Evolutionary conservation across 2,329 filamentous ascomycete species (phyloP), one percentile per base, ranked within the genome.

Genomic region (Talaromyces piceae): DNA sequence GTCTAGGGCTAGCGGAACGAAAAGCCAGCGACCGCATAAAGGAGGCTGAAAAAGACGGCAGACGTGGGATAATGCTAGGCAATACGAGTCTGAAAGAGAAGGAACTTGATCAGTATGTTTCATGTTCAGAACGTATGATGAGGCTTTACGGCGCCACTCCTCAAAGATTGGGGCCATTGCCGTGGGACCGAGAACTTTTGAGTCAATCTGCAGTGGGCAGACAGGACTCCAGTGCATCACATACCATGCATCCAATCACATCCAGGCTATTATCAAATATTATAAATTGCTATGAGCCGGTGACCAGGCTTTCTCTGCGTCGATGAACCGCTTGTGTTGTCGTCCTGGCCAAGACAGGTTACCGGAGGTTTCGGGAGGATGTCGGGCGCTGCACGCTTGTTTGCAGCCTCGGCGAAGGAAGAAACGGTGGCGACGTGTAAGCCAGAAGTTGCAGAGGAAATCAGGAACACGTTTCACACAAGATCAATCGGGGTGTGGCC

Each of bases 1-100:
- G 51, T 53, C 47, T 53, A 53, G 51, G 51, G 51, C 41, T 53
- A 49, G 28, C 39, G 39, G 11, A n/a, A 22, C 41, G 41, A 41
- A 41, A 41, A 30, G 47, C 39, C 41, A 41, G 43, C 25, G 41
- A 41, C 43, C 22, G 46, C 46, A 39, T 31, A 41, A 43, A 37
- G 45, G 27, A 45, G 18, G 26, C 16, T 30, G 47, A 49, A 18
- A 41, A 49, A 28, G 7, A 33, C 41, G 27, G 41, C 8, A 16
- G 31, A 27, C 20, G 6, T 18, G 31, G 22, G 7, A 7, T 13
- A 20, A 30, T 13, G 5, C 20, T 51, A 37, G 5, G 33, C 11
- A 20, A 25, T 23, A n/a, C 30, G 8, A 23, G 23, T 13, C 26
- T 23, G 23, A n/a, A 43, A 7, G 23, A 4, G 20, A 25, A 25